Base-by-base conservation (phyloP, 1,139 yeast genomes). In the Candida sp. region DNA sequence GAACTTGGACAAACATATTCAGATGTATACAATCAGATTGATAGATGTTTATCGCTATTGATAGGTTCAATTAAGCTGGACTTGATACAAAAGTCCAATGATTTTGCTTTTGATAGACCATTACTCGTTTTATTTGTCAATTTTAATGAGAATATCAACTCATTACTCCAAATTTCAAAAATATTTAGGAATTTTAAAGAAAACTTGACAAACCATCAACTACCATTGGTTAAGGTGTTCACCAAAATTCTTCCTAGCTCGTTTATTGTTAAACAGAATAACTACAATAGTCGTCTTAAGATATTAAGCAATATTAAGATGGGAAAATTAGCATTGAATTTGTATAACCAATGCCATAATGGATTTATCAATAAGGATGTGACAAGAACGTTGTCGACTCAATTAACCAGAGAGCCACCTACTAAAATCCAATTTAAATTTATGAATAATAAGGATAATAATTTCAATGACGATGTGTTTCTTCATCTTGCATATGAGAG, bases 401-500 rank as follows among this genome's bases (percentile, higher is more conserved):
- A 68, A 5, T 57, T 79, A 35, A 73, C 75, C 4, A 70, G 66
- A 44, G 81, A 75, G 19, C 68, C 79, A 5, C 77, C 79, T 1
- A 56, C 68, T 1, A 66, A 64, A 34, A 54, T 82, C 43, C 77
- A 73, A 47, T 87, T 84, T 64, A 80, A 77, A 60, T 75, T 69
- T 40, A 57, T 70, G 54, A 66, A 61, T 45, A 51, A 49, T 15
- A 58, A 58, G 37, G 67, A 62, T 33, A 57, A 56, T 33, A 57
- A 56, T 36, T 63, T 62, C 36, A 61, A 61, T 33, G 91, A 88
- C 51, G 97, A 90, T 56, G 74, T 87, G 1, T 87, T 83, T 51
- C 68, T 93, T 34, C 98, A 91, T 58, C 71, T 93, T 25, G 91
- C 96, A 0, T 93, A 90, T 55, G 89, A 90, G 33, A 62, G 95